Percentiles rank a stretch among this genome's conserved stretches.
phyloP scores from a whole-genome alignment of 1,139 yeast species.

The Maudiozyma humilis region DNA sequence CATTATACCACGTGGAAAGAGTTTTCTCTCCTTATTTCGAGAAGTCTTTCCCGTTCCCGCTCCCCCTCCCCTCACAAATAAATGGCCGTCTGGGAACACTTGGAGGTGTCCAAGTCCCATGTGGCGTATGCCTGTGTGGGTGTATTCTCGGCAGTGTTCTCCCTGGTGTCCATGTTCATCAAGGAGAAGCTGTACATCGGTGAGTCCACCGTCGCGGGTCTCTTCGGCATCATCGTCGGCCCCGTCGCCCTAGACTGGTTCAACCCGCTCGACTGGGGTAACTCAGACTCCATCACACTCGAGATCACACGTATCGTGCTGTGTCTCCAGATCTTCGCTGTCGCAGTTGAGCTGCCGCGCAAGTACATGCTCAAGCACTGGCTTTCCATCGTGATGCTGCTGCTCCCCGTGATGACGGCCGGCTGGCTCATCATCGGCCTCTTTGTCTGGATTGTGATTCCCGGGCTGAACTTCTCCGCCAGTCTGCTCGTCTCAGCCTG shows the following conservation, averaged over 20 bases:
- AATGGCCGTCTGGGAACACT: slow-evolving; percentile 34
- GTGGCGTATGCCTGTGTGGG: slow-evolving; percentile 92
- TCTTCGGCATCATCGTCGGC: slow-evolving; percentile 86
- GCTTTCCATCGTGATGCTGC: slow-evolving; percentile 67
- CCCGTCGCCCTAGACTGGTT: slow-evolving; percentile 92
- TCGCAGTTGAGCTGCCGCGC: slow-evolving; percentile 91
- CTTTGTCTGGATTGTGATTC: slow-evolving; percentile 77
- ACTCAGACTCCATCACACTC: slow-evolving; percentile 73
- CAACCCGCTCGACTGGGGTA: slow-evolving; percentile 84
- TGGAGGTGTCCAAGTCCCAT: slow-evolving; percentile 53
- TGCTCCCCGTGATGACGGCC: slow-evolving; percentile 86
- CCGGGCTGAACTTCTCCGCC: slow-evolving; percentile 69
- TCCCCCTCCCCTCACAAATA: no score
- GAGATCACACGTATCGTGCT: slow-evolving; percentile 83
- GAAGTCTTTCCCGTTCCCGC: no score
- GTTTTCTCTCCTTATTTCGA: no score
- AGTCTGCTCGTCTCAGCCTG: slow-evolving; percentile 83
- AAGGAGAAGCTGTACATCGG: slow-evolving; percentile 87
- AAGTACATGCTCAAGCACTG: slow-evolving; percentile 90
- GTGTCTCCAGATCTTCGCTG: slow-evolving; percentile 92
- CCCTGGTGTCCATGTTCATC: slow-evolving; percentile 81
- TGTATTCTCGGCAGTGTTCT: slow-evolving; percentile 77
- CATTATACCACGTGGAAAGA: no score
- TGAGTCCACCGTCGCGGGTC: slow-evolving; percentile 89
- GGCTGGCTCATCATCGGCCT: slow-evolving; percentile 90